A percentile compares a stretch with the other conserved stretches of the same genome.
phyloP scores from a whole-genome alignment of 2,329 filamentous ascomycete species.

The Fusarium foetens region DNA sequence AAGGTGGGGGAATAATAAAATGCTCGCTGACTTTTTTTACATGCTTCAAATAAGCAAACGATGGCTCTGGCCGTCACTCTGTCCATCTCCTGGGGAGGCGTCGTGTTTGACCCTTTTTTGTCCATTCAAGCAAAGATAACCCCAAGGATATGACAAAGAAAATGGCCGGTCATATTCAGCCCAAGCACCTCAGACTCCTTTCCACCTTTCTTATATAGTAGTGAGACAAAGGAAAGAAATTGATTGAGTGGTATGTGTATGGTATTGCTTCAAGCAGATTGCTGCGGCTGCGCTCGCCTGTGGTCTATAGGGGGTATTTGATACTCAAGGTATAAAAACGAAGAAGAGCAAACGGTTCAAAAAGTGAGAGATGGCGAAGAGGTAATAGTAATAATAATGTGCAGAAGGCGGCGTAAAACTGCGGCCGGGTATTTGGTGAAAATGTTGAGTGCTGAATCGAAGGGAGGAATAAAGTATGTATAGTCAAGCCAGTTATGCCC shows the following conservation, averaged over 20 bases:
- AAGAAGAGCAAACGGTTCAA: constrained; percentile 37
- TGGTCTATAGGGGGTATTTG: constrained; percentile 54
- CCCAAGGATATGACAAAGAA: constrained; percentile 33
- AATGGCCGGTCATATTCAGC: constrained; percentile 40
- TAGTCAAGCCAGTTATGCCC: constrained; percentile 42
- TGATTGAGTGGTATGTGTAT: constrained; percentile 43
- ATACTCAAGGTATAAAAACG: constrained; percentile 46
- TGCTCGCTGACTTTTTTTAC: constrained; percentile 42
- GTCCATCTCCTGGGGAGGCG: constrained; percentile 17
- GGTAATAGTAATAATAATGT: constrained; percentile 36
- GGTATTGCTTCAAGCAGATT: constrained; percentile 46
- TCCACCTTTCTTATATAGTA: constrained; percentile 42
- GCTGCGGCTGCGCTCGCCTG: constrained; percentile 45
- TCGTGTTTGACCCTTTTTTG: constrained; percentile 37
- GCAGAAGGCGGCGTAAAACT: constrained; percentile 36
- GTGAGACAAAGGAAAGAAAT: constrained; percentile 47
- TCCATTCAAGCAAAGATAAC: constrained; percentile 24
- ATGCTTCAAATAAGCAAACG: constrained; percentile 37
- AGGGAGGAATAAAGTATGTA: constrained; percentile 44
- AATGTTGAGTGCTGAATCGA: constrained; percentile 41
- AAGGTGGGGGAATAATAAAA: constrained; percentile 24
- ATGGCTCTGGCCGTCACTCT: constrained; percentile 13
- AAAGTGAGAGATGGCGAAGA: constrained; percentile 37
- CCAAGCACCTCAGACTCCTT: constrained; percentile 43
- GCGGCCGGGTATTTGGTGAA: constrained; percentile 46